phyloP scores from a whole-genome alignment of 768 basidiomycete species.

The Xerocomellus dryophilus region DNA sequence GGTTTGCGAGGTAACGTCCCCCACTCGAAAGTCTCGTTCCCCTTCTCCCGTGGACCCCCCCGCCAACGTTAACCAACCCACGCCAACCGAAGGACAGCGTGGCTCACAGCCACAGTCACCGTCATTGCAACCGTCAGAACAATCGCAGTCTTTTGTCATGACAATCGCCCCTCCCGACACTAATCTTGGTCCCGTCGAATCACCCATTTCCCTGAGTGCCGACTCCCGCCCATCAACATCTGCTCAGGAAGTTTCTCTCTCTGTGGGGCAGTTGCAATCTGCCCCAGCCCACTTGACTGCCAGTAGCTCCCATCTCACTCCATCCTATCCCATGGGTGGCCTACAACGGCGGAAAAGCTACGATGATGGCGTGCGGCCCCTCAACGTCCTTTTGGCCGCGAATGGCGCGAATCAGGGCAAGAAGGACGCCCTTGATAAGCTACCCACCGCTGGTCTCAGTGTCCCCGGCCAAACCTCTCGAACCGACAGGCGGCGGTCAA shows the following conservation, averaged over 20 bases:
- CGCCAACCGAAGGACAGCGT: conserved; percentile 17
- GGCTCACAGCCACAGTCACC: conserved; percentile 11
- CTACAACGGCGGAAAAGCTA: conserved; percentile 41
- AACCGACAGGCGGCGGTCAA: conserved; percentile 49
- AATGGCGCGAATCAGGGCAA: conserved; percentile 10
- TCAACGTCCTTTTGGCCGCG: conserved; percentile 33
- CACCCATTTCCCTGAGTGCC: conserved; percentile 4
- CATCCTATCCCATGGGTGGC: conserved; percentile 17
- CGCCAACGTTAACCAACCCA: background rate
- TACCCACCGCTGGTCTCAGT: conserved; percentile 17
- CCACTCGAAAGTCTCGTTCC: conserved; percentile 9
- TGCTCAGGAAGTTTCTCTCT: background rate
- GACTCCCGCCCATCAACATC: background rate
- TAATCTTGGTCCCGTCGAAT: background rate
- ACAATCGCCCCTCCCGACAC: conserved; percentile 42
- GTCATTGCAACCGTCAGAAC: conserved; percentile 21
- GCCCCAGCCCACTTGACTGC: conserved; percentile 12
- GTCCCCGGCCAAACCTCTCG: conserved; percentile 34
- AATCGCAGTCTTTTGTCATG: conserved; percentile 39
- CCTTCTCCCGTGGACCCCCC: conserved; percentile 14
- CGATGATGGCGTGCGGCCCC: conserved; percentile 42
- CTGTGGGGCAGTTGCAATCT: conserved; percentile 15
- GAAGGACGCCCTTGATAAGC: conserved; percentile 8
- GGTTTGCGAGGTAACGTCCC: conserved; percentile 2
- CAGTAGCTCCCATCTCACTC: conserved; percentile 20